A percentile compares a stretch with the other conserved stretches of the same genome.
Conservation (phyloP, 2,329 filamentous ascomycete genomes). For the Chaetothyriales sp. region DNA sequence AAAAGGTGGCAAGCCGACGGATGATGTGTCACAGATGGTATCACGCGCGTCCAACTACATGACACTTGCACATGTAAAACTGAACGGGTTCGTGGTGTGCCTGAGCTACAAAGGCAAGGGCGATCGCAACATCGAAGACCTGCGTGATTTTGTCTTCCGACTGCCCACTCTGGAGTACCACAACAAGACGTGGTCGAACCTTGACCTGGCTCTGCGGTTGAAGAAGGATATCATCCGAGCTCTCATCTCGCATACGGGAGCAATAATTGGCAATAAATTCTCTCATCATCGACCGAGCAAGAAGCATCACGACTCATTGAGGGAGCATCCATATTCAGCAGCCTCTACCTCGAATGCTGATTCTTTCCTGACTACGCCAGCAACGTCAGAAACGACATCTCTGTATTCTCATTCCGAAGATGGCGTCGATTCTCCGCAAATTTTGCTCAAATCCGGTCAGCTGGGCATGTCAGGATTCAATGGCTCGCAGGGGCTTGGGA, state of each 20-base stretch:
- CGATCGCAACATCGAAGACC: conserved; percentile 88
- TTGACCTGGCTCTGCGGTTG: conserved; percentile 79
- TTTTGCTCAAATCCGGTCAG: conserved; percentile 12
- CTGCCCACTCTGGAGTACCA: conserved; percentile 88
- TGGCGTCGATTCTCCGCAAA: conserved; percentile 12
- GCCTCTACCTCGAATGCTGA: conserved; percentile 43
- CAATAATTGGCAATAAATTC: conserved; percentile 96
- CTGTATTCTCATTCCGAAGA: conserved; percentile 15
- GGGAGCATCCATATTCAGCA: conserved; percentile 70
- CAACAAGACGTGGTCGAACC: conserved; percentile 98
- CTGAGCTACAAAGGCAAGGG: conserved; percentile 94
- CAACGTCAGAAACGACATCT: conserved; percentile 17
- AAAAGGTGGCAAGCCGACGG: conserved; percentile 52
- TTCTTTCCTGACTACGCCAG: conserved; percentile 17
- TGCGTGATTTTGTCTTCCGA: conserved; percentile 94
- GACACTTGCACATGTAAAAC: conserved; percentile 90
- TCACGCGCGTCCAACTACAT: conserved; percentile 89
- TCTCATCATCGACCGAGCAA: conserved; percentile 72
- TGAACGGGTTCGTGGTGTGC: conserved; percentile 88
- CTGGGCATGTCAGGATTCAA: not conserved
- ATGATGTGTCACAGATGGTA: conserved; percentile 96
- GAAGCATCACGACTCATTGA: conserved; percentile 62
- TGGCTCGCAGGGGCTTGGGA: conserved; percentile 7
- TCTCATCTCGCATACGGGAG: conserved; percentile 85
- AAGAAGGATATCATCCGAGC: conserved; percentile 93